Conservation (phyloP, 1,284 basidiomycete genomes). For the Austropuccinia psidii region DNA sequence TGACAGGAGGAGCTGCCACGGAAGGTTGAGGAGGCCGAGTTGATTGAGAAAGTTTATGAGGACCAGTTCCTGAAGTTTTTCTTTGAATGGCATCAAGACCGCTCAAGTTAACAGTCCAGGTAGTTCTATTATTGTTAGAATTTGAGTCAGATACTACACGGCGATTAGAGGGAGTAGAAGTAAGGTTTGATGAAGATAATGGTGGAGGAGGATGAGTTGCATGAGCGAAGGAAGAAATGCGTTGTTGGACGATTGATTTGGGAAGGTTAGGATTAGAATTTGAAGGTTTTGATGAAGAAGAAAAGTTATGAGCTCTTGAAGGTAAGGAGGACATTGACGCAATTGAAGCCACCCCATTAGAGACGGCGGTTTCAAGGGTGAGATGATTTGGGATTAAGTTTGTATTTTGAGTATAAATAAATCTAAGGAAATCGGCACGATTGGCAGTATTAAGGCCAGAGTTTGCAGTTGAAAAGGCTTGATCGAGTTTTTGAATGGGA, state of each 20-base stretch:
- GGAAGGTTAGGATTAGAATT: not conserved
- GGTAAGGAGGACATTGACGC: slow-evolving; percentile 15
- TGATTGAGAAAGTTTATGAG: not conserved
- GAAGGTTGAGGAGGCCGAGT: slow-evolving; percentile 14
- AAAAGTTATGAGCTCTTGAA: not conserved
- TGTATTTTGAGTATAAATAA: slow-evolving; percentile 33
- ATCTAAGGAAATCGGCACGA: slow-evolving; percentile 30
- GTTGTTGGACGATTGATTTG: slow-evolving; percentile 29
- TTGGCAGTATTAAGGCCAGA: slow-evolving; percentile 26
- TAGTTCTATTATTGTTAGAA: not conserved
- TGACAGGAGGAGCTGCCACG: slow-evolving; percentile 1
- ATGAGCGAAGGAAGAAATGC: slow-evolving; percentile 21
- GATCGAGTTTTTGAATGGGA: not conserved
- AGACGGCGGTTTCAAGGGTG: slow-evolving; percentile 22
- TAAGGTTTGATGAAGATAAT: not conserved
- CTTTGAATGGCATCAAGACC: slow-evolving; percentile 24
- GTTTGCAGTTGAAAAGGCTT: not conserved
- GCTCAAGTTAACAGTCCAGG: slow-evolving; percentile 31
- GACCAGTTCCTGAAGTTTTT: not conserved
- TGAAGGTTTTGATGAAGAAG: not conserved
- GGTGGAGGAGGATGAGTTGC: slow-evolving; percentile 4
- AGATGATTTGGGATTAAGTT: slow-evolving; percentile 1
- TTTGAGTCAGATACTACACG: slow-evolving; percentile 11
- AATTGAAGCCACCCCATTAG: slow-evolving; percentile 3
- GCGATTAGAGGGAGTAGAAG: not conserved